A percentile compares a stretch with the other conserved stretches of the same genome.
phyloP scores from a whole-genome alignment of 192 early-diverging fungal species.

The Entomortierella chlamydospora region DNA sequence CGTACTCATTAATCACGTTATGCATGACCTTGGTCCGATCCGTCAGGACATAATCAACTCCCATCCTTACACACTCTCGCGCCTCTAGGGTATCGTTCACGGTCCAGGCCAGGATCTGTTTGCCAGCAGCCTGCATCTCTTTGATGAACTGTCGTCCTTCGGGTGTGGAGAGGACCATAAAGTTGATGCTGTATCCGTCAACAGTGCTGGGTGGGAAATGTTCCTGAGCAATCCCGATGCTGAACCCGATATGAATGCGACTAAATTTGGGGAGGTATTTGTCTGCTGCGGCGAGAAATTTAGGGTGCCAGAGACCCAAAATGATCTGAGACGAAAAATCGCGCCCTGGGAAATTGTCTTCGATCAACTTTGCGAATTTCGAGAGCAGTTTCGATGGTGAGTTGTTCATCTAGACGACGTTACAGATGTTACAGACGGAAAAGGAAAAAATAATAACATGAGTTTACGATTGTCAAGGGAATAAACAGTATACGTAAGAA shows the following conservation, averaged over 20 bases:
- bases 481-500: too few species aligned
- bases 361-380: constrained; percentile 37
- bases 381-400: constrained; percentile 32
- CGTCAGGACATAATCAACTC: constrained; percentile 64
- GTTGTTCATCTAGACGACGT: constrained; percentile 38
- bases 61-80: constrained; percentile 57
- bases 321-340: constrained; percentile 59
- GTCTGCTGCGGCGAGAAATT: constrained; percentile 59
- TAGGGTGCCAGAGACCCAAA: constrained; percentile 66
- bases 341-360: constrained; percentile 47
- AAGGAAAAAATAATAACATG: not conserved
- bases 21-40: constrained; percentile 52
- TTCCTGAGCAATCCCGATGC: constrained; percentile 51
- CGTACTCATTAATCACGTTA: constrained; percentile 34
- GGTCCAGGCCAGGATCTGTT: constrained; percentile 64
- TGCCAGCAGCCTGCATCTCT: constrained; percentile 60
- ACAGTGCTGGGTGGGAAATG: constrained; percentile 56
- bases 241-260: constrained; percentile 63
- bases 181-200: constrained; percentile 58
- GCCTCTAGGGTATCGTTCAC: constrained; percentile 56
- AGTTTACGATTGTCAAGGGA: too few species aligned
- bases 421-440: not conserved
- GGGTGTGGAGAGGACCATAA: constrained; percentile 43
- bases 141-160: constrained; percentile 61
- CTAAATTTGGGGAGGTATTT: constrained; percentile 56